Conservation (phyloP, 2,329 filamentous ascomycete species). For the Fusarium robinianum region DNA sequence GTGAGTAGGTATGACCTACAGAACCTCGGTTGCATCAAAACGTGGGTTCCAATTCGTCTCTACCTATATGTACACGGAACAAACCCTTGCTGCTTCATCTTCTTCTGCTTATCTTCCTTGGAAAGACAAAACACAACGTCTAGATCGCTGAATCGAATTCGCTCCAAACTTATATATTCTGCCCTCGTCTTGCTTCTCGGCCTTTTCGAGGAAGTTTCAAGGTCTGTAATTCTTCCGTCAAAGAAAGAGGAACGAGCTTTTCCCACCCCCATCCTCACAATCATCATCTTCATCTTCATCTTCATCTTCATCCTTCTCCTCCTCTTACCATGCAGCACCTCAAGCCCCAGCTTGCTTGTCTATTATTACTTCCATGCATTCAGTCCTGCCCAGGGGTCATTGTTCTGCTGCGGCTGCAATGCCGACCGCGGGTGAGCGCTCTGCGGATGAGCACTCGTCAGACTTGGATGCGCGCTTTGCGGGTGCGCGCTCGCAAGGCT, state of each 20-base stretch:
- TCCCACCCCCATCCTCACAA: neutral
- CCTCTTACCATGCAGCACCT: neutral
- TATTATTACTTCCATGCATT: constrained; percentile 58
- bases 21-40: constrained; percentile 11
- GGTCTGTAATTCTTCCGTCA: too few relatives aligned
- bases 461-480: constrained; percentile 30
- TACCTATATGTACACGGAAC: constrained; percentile 15
- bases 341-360: too few relatives aligned
- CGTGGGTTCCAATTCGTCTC: constrained; percentile 17
- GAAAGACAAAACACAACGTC: too few relatives aligned
- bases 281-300: too few relatives aligned
- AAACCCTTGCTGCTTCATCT: too few relatives aligned
- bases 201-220: too few relatives aligned
- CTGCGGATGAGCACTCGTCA: constrained; percentile 40
- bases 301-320: neutral
- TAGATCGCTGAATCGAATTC: too few relatives aligned
- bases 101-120: too few relatives aligned
- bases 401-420: constrained; percentile 46
- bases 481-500: constrained; percentile 31
- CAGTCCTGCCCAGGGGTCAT: constrained; percentile 58
- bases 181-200: too few relatives aligned
- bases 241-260: too few relatives aligned
- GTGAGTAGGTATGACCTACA: too few relatives aligned
- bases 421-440: constrained; percentile 38
- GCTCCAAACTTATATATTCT: too few relatives aligned